These are phyloP conservation scores for Diaporthe capsici DNA, from an alignment of 2,329 filamentous ascomycete species.

Conservation along the genomic window DNA sequence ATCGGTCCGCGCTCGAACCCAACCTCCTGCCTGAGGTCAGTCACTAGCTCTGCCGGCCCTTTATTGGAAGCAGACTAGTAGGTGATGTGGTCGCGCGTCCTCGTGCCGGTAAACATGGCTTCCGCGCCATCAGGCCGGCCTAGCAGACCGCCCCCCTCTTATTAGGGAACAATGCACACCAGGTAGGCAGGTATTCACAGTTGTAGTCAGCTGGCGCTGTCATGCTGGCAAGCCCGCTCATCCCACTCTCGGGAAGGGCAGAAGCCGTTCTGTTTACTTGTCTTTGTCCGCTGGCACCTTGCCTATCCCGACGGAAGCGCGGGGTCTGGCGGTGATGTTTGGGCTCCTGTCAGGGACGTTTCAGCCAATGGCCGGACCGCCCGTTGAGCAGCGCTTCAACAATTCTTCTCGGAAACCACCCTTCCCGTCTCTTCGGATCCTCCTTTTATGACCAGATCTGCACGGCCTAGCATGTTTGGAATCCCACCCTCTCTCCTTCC, in stretches of 20 bases:
- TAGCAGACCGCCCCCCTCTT: conserved; percentile 10
- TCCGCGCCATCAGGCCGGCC: conserved; percentile 33
- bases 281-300: neutral
- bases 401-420: conserved; percentile 30
- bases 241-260: neutral
- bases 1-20: neutral
- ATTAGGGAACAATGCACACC: conserved; percentile 1
- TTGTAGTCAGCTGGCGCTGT: conserved; percentile 3
- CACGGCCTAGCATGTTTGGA: conserved; percentile 32
- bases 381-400: conserved; percentile 28
- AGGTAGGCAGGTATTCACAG: neutral
- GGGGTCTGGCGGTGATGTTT: conserved; percentile 9
- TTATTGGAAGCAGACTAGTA: conserved; percentile 26
- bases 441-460: conserved; percentile 27
- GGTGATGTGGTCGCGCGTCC: conserved; percentile 19
- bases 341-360: conserved; percentile 36
- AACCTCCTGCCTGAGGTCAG: neutral
- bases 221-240: conserved; percentile 11
- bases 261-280: conserved; percentile 21
- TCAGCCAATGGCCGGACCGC: conserved; percentile 35
- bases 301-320: conserved; percentile 11
- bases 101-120: conserved; percentile 16
- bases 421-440: conserved; percentile 27
- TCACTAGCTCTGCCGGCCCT: neutral
- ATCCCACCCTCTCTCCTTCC: neutral